phyloP scores from a whole-genome alignment of 2,329 filamentous ascomycete species.

The Aspergillus nomiae region DNA sequence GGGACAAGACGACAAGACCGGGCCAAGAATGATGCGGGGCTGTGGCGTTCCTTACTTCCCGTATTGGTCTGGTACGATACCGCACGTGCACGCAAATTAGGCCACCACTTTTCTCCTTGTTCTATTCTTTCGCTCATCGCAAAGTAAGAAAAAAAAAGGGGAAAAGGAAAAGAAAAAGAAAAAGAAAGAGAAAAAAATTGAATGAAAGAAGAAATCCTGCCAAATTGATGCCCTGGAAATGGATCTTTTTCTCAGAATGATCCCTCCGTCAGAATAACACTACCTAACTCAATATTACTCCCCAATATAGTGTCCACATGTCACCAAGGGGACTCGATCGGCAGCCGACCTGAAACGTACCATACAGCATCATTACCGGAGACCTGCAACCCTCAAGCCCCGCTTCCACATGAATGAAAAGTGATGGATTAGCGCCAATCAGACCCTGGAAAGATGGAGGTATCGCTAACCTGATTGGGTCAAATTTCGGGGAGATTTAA shows the following conservation, averaged over 20 bases:
- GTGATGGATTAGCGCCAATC: not conserved
- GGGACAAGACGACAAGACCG: slow-evolving; percentile 35
- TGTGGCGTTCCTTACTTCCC: slow-evolving; percentile 8
- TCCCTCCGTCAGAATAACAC: not conserved
- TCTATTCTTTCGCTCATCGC: not conserved
- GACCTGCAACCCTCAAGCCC: slow-evolving; percentile 4
- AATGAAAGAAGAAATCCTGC: not conserved
- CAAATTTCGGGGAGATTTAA: not conserved
- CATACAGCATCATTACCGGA: slow-evolving; percentile 1
- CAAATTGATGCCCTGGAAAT: not conserved
- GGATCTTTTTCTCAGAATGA: not conserved
- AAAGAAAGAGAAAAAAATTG: not conserved
- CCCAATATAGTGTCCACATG: not conserved
- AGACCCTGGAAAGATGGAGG: not conserved
- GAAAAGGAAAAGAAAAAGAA: not conserved
- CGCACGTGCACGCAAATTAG: not conserved
- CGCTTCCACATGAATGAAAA: slow-evolving; percentile 3
- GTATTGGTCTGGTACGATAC: not conserved
- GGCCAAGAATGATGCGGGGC: slow-evolving; percentile 36
- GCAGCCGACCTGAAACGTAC: slow-evolving; percentile 2
- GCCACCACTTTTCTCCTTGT: not conserved
- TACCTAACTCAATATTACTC: not conserved
- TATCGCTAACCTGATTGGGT: not conserved
- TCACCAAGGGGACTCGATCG: not conserved
- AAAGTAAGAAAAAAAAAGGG: not conserved